Conservation (phyloP, 495 filamentous ascomycete genomes). For the Sordaria brevicollis region DNA sequence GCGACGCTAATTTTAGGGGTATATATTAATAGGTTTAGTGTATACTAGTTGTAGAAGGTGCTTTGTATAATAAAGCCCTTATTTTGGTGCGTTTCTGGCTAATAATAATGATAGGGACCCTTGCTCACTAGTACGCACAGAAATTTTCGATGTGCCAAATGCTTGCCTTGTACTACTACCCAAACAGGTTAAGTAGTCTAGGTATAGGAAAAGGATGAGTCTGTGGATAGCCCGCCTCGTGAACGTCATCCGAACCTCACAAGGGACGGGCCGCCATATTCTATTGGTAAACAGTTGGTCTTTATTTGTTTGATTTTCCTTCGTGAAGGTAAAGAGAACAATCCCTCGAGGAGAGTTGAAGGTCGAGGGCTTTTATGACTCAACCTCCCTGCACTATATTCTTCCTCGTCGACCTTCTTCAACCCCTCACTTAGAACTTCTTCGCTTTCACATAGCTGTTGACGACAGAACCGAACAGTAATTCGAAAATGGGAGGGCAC, state of each 20-base stretch:
- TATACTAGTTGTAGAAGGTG: too few relatives aligned
- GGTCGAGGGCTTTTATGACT: not conserved
- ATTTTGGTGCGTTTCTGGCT: too few relatives aligned
- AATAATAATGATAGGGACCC: too few relatives aligned
- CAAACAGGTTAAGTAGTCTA: too few relatives aligned
- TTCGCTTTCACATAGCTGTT: not conserved
- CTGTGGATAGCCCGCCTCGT: too few relatives aligned
- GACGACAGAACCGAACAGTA: not conserved
- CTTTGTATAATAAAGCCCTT: too few relatives aligned
- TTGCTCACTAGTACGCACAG: too few relatives aligned
- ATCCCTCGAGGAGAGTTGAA: not conserved
- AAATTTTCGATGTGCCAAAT: too few relatives aligned
- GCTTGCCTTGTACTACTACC: too few relatives aligned
- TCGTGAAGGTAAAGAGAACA: not conserved
- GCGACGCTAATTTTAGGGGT: too few relatives aligned
- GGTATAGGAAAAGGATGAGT: too few relatives aligned
- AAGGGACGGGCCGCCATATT: not conserved
- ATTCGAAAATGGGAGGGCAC: slow-evolving; percentile 15
- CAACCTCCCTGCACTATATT: not conserved
- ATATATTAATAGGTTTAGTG: too few relatives aligned
- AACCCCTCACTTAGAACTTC: not conserved
- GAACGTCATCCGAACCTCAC: not conserved
- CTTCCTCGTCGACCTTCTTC: not conserved
- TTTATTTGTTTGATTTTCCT: not conserved
- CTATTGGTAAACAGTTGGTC: not conserved